Evolutionary conservation across 2,329 filamentous ascomycete species (phyloP).

Genomic region (Botrytis paeoniae): DNA sequence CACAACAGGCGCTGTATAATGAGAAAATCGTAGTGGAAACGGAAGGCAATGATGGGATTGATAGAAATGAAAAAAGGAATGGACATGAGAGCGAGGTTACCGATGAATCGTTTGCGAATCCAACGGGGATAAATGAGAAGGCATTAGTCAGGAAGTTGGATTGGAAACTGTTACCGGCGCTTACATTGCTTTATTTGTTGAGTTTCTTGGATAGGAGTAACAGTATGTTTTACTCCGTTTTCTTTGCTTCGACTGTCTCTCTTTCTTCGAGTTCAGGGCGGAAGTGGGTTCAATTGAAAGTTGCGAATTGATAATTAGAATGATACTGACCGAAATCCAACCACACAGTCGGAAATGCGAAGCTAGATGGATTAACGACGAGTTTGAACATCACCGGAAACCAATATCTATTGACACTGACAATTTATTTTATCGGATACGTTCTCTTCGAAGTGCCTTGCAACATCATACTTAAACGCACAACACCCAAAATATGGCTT

Average conservation of each 20-base stretch:
- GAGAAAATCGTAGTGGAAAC: background rate
- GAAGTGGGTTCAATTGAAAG: background rate
- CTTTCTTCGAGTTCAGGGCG: too few relatives aligned
- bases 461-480: slow-evolving; percentile 60
- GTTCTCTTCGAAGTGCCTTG: slow-evolving; percentile 59
- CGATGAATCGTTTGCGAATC: slow-evolving; percentile 27
- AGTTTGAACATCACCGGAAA: slow-evolving; percentile 56
- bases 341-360: slow-evolving; percentile 55
- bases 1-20: background rate
- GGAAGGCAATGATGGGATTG: background rate
- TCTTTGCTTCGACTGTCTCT: background rate
- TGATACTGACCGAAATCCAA: background rate
- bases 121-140: slow-evolving; percentile 49
- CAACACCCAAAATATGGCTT: slow-evolving; percentile 55
- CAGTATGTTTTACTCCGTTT: slow-evolving; percentile 42
- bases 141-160: slow-evolving; percentile 57
- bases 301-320: background rate
- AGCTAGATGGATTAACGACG: slow-evolving; percentile 52
- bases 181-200: slow-evolving; percentile 54
- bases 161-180: slow-evolving; percentile 49
- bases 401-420: slow-evolving; percentile 63
- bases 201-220: slow-evolving; percentile 59
- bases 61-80: background rate
- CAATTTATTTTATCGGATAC: slow-evolving; percentile 62
- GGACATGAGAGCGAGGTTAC: slow-evolving; percentile 18